phyloP scores from a whole-genome alignment of 2,329 filamentous ascomycete genomes.

The Pezicula neosporulosa region DNA sequence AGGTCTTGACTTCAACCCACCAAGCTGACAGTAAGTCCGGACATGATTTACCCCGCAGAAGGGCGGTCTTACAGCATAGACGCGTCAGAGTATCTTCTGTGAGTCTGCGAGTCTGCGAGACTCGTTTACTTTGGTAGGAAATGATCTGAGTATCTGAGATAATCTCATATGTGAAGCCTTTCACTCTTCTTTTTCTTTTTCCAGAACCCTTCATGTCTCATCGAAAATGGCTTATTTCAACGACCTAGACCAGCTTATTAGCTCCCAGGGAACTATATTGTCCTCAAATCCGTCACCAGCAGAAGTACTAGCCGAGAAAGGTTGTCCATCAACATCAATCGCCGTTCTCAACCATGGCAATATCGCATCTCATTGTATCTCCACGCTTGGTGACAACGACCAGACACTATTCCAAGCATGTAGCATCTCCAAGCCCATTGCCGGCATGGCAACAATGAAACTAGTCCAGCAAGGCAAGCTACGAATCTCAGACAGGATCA shows the following conservation, averaged over 20 bases:
- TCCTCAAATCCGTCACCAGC: neutral
- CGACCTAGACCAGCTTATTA: constrained; percentile 2
- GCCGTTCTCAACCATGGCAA: constrained; percentile 2
- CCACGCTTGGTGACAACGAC: neutral
- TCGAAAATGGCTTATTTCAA: constrained; percentile 2
- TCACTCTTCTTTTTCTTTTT: too few relatives aligned
- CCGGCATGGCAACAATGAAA: neutral
- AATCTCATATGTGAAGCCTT: too few relatives aligned
- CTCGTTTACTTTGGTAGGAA: too few relatives aligned
- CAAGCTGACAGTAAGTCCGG: too few relatives aligned
- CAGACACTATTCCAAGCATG: constrained; percentile 7
- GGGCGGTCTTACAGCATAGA: too few relatives aligned
- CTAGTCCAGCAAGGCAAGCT: constrained; percentile 2
- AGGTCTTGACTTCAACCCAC: too few relatives aligned
- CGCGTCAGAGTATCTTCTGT: too few relatives aligned
- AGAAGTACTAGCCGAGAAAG: constrained; percentile 2
- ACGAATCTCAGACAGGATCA: neutral
- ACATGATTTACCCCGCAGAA: too few relatives aligned
- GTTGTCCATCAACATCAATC: constrained; percentile 2
- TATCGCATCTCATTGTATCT: constrained; percentile 2
- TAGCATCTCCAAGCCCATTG: constrained; percentile 5
- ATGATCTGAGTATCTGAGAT: too few relatives aligned
- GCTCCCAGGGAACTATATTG: neutral
- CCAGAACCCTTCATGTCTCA: too few relatives aligned
- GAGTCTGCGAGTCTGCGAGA: too few relatives aligned